Percentiles rank a stretch among this genome's conserved stretches.
These are phyloP conservation scores for Debaryomyces coudertii DNA, from an alignment of 1,139 yeast species.

Conservation along the genomic window DNA sequence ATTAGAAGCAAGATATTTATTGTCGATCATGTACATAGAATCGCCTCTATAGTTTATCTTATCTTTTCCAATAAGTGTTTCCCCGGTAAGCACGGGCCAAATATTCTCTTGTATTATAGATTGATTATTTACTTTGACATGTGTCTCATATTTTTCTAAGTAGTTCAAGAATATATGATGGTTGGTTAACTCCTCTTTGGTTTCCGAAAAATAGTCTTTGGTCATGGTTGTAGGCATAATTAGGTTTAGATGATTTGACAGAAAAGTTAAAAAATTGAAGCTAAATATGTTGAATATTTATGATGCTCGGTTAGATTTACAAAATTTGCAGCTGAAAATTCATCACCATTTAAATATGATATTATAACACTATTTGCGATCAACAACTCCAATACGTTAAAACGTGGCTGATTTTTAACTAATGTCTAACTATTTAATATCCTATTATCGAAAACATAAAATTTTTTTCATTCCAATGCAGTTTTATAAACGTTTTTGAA, in stretches of 20 bases:
- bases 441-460: background rate
- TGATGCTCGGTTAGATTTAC: background rate
- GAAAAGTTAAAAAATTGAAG: background rate
- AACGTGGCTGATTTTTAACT: background rate
- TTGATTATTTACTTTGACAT: constrained; percentile 1
- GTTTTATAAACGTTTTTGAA: constrained; percentile 11
- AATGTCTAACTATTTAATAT: too few relatives aligned
- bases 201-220: background rate
- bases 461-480: background rate
- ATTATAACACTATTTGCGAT: background rate
- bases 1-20: constrained; percentile 26
- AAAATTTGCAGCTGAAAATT: background rate
- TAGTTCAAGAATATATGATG: background rate
- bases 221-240: background rate
- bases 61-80: constrained; percentile 37
- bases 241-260: background rate
- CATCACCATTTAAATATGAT: background rate
- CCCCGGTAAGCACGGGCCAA: constrained; percentile 41
- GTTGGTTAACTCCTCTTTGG: background rate
- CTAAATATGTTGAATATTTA: background rate
- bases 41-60: constrained; percentile 41
- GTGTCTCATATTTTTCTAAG: constrained; percentile 3
- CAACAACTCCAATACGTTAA: too few relatives aligned
- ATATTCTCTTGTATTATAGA: constrained; percentile 26
- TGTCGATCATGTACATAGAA: constrained; percentile 41